Evolutionary conservation across 495 filamentous ascomycete species (phyloP).

Genomic region (Extremus antarcticus): DNA sequence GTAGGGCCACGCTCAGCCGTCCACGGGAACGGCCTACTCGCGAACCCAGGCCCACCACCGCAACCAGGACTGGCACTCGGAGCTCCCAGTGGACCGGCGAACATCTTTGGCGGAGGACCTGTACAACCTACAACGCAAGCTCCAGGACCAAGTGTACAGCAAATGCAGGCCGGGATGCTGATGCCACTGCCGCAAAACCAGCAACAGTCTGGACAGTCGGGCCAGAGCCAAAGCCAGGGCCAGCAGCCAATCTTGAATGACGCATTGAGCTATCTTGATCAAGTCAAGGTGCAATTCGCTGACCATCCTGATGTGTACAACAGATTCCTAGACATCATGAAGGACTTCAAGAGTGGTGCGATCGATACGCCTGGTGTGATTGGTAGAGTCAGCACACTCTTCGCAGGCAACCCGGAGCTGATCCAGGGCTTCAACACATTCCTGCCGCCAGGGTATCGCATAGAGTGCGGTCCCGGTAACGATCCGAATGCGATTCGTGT

Average conservation of each 20-base stretch:
- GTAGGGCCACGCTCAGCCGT: slow-evolving; percentile 50
- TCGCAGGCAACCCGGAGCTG: slow-evolving; percentile 89
- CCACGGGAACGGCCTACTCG: slow-evolving; percentile 75
- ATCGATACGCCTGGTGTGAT: slow-evolving; percentile 99
- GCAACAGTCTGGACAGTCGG: neutral
- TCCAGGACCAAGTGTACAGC: slow-evolving; percentile 38
- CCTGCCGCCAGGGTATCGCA: slow-evolving; percentile 89
- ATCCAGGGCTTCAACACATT: slow-evolving; percentile 99
- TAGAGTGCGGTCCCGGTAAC: slow-evolving; percentile 85
- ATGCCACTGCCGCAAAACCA: slow-evolving; percentile 24
- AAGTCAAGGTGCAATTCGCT: slow-evolving; percentile 96
- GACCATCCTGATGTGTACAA: slow-evolving; percentile 98
- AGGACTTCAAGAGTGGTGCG: slow-evolving; percentile 98
- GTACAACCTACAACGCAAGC: slow-evolving; percentile 51
- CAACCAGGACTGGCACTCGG: slow-evolving; percentile 46
- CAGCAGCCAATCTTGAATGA: slow-evolving; percentile 96
- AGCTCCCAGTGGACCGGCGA: slow-evolving; percentile 51
- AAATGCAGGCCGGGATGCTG: slow-evolving; percentile 27
- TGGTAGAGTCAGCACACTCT: slow-evolving; percentile 89
- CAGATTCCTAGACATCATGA: slow-evolving; percentile 97
- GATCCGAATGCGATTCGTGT: slow-evolving; percentile 94
- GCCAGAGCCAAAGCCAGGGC: slow-evolving; percentile 37
- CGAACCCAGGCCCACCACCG: slow-evolving; percentile 46
- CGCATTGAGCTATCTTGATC: slow-evolving; percentile 93
- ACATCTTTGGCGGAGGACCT: slow-evolving; percentile 55